These are phyloP conservation scores for Herpetospermum pedunculosum DNA, from an alignment of 306 rosid genomes.

Conservation along the genomic window DNA sequence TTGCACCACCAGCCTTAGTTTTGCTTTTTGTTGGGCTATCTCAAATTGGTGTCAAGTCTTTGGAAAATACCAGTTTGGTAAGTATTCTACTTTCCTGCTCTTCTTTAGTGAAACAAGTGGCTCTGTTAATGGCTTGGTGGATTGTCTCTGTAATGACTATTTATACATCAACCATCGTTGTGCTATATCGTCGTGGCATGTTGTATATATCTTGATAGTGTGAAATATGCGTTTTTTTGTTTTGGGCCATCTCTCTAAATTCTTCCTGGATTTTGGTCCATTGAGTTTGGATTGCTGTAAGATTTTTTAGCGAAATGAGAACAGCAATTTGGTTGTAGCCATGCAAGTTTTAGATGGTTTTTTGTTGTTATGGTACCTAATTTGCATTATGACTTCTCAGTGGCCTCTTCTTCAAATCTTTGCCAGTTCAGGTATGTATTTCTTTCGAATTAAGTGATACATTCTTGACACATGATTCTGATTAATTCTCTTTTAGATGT, in stretches of 20 bases:
- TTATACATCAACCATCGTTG: conserved; percentile 42
- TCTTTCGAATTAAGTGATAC: background rate
- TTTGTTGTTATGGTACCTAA: background rate
- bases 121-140: conserved; percentile 92
- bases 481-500: background rate
- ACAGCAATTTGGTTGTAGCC: background rate
- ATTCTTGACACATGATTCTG: background rate
- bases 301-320: background rate
- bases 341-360: background rate
- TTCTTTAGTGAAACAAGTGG: conserved; percentile 33
- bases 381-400: background rate
- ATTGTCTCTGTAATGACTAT: conserved; percentile 46
- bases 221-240: background rate
- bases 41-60: conserved; percentile 29
- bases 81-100: conserved; percentile 37
- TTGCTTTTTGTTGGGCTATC: conserved; percentile 56
- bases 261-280: background rate
- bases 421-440: background rate
- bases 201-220: conserved; percentile 59
- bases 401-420: background rate
- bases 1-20: conserved; percentile 51
- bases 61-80: conserved; percentile 18
- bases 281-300: conserved; percentile 2
- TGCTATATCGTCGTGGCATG: conserved; percentile 49
- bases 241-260: background rate